Percentiles rank a stretch among this genome's conserved stretches.
Evolutionary conservation across 2,329 filamentous ascomycete species (phyloP).

Genomic region (Cryphonectria radicalis): DNA sequence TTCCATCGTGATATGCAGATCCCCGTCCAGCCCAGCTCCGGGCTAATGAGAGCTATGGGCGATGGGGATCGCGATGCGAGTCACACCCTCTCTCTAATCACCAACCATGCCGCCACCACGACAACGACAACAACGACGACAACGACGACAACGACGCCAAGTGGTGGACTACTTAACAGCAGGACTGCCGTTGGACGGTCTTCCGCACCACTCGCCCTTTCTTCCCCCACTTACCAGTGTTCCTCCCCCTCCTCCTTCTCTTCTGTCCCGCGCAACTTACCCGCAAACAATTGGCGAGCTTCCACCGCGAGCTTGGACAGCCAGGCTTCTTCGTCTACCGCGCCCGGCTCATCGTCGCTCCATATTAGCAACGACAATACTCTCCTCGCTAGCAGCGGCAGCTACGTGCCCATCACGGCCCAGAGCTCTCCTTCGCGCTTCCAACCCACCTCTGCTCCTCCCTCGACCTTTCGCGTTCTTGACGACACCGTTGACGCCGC

Average conservation of each 20-base stretch:
- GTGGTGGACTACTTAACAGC: conserved; percentile 2
- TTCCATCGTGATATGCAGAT: neutral
- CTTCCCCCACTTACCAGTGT: neutral
- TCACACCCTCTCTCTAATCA: conserved; percentile 8
- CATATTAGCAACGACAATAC: neutral
- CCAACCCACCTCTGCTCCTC: neutral
- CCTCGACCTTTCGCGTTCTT: neutral
- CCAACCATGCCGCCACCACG: neutral
- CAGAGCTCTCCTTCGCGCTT: neutral
- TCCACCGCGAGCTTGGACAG: conserved; percentile 6
- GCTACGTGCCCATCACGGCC: neutral
- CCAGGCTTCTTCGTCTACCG: neutral
- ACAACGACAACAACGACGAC: too few relatives aligned
- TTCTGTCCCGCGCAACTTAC: neutral
- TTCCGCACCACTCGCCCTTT: neutral
- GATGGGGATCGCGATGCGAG: neutral
- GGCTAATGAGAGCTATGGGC: neutral
- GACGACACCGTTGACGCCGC: neutral
- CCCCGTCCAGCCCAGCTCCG: neutral
- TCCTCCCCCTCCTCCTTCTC: neutral
- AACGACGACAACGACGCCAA: neutral
- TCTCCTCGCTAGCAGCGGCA: neutral
- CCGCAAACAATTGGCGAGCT: neutral
- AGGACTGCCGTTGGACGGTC: neutral
- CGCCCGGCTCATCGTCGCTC: neutral